Evolutionary conservation across 2,329 filamentous ascomycete genomes (phyloP), one percentile per base, ranked within the genome.

Genomic region (Chrysosporium queenslandicum): DNA sequence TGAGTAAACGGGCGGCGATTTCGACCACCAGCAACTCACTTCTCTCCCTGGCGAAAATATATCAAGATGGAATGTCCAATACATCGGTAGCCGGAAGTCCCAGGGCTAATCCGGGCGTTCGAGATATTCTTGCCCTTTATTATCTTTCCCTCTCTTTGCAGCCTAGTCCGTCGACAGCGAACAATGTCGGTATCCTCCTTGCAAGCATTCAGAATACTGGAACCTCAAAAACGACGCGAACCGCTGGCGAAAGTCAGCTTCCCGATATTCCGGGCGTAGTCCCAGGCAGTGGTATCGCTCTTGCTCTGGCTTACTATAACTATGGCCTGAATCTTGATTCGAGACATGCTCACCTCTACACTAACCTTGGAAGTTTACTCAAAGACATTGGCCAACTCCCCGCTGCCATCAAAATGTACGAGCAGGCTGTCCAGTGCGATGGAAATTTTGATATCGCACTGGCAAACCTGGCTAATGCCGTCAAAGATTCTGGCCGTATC

Each of bases 131-230:
- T 32, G 87, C 90, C 1, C 77, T 98, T 11, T 98, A 98, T 67
- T 98, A 98, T 63, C 76, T 98, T 2, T 98, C 92, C 0, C 73
- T 98, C 2, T 94, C 92, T 0, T 76, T 98, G 2, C 92, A 96
- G 58, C 90, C 92, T 45, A 97, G 92, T 61, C 92, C 92, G 1
- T 98, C 92, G 0, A 98, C 92, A 0, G 92, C 92, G 0, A 98
- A 98, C 66, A 98, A 98, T 65, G 90, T 98, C 11, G 92, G 92
- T 2, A 98, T 98, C 52, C 76, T 98, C 25, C 80, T 98, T n/a
- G 92, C 92, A 4, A 87, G 92, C 53, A 86, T 97, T 18, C 92
- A 95, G 63, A 89, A 94, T 60, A 75, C 74, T 23, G 64, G 66
- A 11, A 69, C 70, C 2, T 68, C 71, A 7, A 74, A 71, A 52